These are phyloP conservation scores for Sphaerulina musiva DNA, from an alignment of 2,329 filamentous ascomycete species.

Conservation along the genomic window DNA sequence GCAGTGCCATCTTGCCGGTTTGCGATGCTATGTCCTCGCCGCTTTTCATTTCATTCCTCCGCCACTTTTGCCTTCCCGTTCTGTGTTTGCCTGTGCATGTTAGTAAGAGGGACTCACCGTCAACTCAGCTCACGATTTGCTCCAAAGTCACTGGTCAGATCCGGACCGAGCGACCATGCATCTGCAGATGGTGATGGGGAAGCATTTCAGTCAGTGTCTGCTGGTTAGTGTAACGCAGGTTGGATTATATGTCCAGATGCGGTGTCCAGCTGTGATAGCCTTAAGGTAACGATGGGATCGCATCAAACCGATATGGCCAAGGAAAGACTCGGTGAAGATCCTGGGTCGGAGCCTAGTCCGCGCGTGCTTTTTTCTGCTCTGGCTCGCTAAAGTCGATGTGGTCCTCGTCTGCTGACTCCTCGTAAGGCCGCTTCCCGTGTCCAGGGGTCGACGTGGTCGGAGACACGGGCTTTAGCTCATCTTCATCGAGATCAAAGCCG, in stretches of 20 bases:
- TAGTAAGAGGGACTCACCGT: not conserved
- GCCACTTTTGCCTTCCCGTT: not conserved
- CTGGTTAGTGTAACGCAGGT: not conserved
- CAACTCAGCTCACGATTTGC: not conserved
- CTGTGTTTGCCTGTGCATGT: not conserved
- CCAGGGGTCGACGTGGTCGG: slow-evolving; percentile 20
- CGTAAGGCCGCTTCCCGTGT: slow-evolving; percentile 30
- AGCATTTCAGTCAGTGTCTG: slow-evolving; percentile 3
- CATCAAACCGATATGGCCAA: not conserved
- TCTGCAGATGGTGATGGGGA: not conserved
- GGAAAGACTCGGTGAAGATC: not conserved
- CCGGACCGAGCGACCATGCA: not conserved
- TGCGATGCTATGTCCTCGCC: not conserved
- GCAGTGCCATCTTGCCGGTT: not conserved
- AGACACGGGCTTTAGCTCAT: slow-evolving; percentile 4
- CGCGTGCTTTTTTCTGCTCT: slow-evolving; percentile 23
- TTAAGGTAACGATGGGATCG: not conserved
- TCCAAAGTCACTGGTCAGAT: not conserved
- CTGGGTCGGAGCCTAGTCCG: slow-evolving; percentile 5
- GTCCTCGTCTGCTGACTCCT: slow-evolving; percentile 25
- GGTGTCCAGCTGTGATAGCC: not conserved
- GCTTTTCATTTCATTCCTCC: not conserved
- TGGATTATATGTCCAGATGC: not conserved
- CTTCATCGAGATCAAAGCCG: slow-evolving; percentile 27
- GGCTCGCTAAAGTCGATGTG: slow-evolving; percentile 24